A percentile compares a stretch with the other conserved stretches of the same genome.
phyloP scores from a whole-genome alignment of 1,139 yeast genomes.

The Eremothecium sinecaudum region DNA sequence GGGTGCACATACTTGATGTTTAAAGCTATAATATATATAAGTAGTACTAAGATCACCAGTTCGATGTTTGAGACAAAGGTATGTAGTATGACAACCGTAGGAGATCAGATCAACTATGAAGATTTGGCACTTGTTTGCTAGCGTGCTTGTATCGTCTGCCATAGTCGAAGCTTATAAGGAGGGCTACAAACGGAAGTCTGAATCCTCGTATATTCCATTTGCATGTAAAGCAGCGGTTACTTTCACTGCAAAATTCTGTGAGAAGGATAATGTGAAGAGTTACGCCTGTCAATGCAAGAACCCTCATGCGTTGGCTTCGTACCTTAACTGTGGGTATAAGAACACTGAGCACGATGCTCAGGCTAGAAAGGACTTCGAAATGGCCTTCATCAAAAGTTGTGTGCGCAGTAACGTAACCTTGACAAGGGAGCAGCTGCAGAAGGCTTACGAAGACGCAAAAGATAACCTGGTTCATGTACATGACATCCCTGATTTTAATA shows the following conservation, averaged over 20 bases:
- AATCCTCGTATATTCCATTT: conserved; percentile 18
- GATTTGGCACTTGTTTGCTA: too few species aligned
- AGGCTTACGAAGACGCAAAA: conserved; percentile 37
- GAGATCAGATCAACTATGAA: too few species aligned
- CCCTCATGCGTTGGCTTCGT: conserved; percentile 26
- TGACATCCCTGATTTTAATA: conserved; percentile 27
- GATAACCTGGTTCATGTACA: conserved; percentile 29
- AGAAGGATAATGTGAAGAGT: conserved; percentile 5
- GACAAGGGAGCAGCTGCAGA: conserved; percentile 25
- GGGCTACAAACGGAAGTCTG: not conserved
- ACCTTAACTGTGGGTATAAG: conserved; percentile 23
- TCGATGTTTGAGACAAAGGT: too few species aligned
- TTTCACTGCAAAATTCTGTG: conserved; percentile 21
- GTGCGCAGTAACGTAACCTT: conserved; percentile 25
- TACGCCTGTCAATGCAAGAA: conserved; percentile 23
- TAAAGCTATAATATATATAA: too few species aligned
- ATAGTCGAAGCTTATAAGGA: too few species aligned
- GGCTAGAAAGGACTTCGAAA: conserved; percentile 13
- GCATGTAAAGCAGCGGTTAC: conserved; percentile 23
- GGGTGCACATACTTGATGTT: too few species aligned
- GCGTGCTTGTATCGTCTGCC: too few species aligned
- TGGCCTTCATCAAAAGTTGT: conserved; percentile 15
- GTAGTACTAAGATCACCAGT: too few species aligned
- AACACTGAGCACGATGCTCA: conserved; percentile 9
- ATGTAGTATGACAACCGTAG: too few species aligned